A percentile compares a stretch with the other conserved stretches of the same genome.
Conservation (phyloP, 192 early-diverging fungal genomes). For the Coemansia sp. region DNA sequence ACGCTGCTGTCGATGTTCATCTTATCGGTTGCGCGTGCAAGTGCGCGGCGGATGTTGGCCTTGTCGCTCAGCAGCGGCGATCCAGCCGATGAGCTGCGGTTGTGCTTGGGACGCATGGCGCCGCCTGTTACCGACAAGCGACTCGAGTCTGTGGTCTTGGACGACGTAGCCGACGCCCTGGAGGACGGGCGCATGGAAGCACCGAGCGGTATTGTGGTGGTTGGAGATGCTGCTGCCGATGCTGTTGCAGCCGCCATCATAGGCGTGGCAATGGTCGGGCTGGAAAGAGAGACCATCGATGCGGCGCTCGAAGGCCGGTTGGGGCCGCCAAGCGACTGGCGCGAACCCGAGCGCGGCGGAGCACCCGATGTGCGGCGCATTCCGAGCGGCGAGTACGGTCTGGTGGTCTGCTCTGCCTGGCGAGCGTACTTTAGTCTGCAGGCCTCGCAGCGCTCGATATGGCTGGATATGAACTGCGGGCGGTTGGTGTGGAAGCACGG, state of each 20-base stretch:
- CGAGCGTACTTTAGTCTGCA: conserved; percentile 51
- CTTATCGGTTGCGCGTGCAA: conserved; percentile 29
- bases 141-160: conserved; percentile 13
- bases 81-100: conserved; percentile 45
- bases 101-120: conserved; percentile 11
- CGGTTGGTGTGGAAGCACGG: conserved; percentile 50
- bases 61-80: conserved; percentile 22
- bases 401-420: conserved; percentile 41
- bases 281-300: conserved; percentile 15
- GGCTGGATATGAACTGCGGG: conserved; percentile 51
- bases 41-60: conserved; percentile 16
- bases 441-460: conserved; percentile 51
- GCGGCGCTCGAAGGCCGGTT: conserved; percentile 32
- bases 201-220: neutral
- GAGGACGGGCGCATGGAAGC: conserved; percentile 37
- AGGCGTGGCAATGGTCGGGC: no score
- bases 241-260: neutral
- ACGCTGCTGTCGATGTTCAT: conserved; percentile 5
- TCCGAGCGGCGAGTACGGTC: conserved; percentile 25
- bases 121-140: conserved; percentile 9
- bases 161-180: conserved; percentile 32
- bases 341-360: conserved; percentile 29
- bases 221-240: neutral
- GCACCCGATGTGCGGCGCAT: conserved; percentile 29
- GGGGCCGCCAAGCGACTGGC: conserved; percentile 23